Evolutionary conservation across 108 stramenopile genomes (phyloP), one percentile per base, ranked within the genome.

Genomic region (Skeletonema tropicum): DNA sequence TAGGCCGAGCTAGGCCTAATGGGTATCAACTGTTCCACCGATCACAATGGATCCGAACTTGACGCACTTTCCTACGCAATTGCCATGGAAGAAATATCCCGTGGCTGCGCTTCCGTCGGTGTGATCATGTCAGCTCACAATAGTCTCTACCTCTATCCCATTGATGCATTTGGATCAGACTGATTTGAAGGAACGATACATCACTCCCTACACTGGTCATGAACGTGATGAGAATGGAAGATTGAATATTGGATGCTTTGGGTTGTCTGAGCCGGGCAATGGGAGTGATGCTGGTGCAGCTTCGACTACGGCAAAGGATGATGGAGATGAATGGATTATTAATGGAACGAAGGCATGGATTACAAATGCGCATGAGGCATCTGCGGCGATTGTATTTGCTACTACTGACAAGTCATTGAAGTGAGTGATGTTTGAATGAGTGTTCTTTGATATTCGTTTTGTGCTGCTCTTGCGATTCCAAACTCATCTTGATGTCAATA

Each of bases 271-370:
- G 71, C 96, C 96, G 55, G 97, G 94, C 11, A 96, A 97, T 78
- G 94, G 96, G 26, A 86, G 82, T 60, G 97, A 97, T 82, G 96
- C 97, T 30, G 98, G 97, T 30, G 98, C 98, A 2, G 98, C 98
- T 8, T 67, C 85, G 29, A 97, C 97, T 7, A 98, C 97, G 5
- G 98, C 98, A 11, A 91, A 79, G 35, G 77, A 83, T 23, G 94
- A 94, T 71, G 95, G 96, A 8, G 92, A 91, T 69, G 86, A 88
- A 57, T 99, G 92, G 92, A 86, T 96, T 57, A 74, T 99, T 29
- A 97, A 98, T 81, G 98, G 98, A n/a, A 96, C 95, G 67, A 99
- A 99, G 85, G 98, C 98, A 21, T 99, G 98, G 98, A 99, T 99
- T 80, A 98, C 97, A 31, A 99, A 99, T 83, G 97, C 98, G 7